phyloP scores from a whole-genome alignment of 202 grass and related monocot genomes.

The Hordeum pubiflorum region DNA sequence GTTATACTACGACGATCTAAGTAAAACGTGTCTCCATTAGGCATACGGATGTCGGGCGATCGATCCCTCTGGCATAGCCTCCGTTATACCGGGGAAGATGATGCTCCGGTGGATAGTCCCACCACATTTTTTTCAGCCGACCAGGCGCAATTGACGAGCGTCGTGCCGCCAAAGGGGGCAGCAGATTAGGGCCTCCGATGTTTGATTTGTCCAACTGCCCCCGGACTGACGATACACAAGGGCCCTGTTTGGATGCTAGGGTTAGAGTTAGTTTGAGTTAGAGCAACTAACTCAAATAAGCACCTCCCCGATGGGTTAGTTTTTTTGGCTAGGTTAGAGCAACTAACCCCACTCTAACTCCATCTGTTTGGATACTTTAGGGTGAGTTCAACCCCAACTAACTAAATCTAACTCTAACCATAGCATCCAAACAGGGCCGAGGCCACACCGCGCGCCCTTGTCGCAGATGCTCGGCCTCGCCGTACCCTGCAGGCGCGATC shows the following conservation, averaged over 20 bases:
- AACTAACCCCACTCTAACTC: too few species aligned
- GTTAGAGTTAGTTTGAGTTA: too few species aligned
- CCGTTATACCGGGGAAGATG: not conserved
- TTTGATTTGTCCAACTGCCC: slow-evolving; percentile 1
- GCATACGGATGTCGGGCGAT: not conserved
- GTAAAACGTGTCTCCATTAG: not conserved
- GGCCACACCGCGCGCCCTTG: not conserved
- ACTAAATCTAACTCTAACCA: too few species aligned
- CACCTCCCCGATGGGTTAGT: too few species aligned
- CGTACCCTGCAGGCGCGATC: not conserved
- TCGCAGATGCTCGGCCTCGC: not conserved
- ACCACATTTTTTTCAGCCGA: not conserved
- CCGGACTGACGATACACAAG: not conserved
- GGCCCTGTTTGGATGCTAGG: too few species aligned
- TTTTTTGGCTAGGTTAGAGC: too few species aligned
- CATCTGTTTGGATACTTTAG: too few species aligned
- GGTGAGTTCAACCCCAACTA: too few species aligned
- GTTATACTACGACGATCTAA: not conserved
- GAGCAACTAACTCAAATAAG: too few species aligned
- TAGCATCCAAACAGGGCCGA: too few species aligned
- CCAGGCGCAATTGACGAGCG: slow-evolving; percentile 8
- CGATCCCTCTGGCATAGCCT: not conserved
- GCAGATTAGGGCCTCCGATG: not conserved
- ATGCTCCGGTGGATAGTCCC: not conserved
- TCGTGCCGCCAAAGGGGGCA: not conserved